These are phyloP conservation scores for Hagleromyces aurorensis DNA, from an alignment of 805 yeast genomes.

Conservation along the genomic window DNA sequence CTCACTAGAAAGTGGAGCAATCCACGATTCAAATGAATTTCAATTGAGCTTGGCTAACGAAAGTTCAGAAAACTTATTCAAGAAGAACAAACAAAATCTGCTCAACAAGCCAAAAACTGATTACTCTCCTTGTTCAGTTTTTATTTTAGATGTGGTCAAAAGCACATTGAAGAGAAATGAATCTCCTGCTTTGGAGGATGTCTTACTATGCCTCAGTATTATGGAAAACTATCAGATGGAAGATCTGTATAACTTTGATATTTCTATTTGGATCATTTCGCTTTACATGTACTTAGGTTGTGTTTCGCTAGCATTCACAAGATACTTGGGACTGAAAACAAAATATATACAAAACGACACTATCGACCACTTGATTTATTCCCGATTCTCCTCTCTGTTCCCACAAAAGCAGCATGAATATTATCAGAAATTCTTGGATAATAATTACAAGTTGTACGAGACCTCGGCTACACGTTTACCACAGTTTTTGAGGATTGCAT, in stretches of 20 bases:
- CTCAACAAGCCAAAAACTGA: constrained; percentile 48
- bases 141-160: constrained; percentile 49
- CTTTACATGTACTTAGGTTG: constrained; percentile 55
- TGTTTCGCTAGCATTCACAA: constrained; percentile 39
- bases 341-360: constrained; percentile 75
- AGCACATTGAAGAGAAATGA: constrained; percentile 20
- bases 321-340: constrained; percentile 50
- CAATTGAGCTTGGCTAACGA: constrained; percentile 16
- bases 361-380: constrained; percentile 44
- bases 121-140: constrained; percentile 61
- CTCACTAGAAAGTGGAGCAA: constrained; percentile 29
- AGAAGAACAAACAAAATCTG: constrained; percentile 32
- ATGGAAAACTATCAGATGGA: constrained; percentile 47
- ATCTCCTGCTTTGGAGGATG: constrained; percentile 18
- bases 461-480: constrained; percentile 44
- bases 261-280: constrained; percentile 62
- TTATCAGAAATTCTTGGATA: constrained; percentile 25
- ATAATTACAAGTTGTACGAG: constrained; percentile 43
- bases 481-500: constrained; percentile 43
- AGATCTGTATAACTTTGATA: constrained; percentile 68
- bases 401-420: constrained; percentile 36
- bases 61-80: constrained; percentile 32
- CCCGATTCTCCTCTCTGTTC: constrained; percentile 39
- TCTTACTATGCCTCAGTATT: constrained; percentile 39
- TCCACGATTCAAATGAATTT: constrained; percentile 42